Evolutionary conservation across 129 eudicot genomes (phyloP).

Genomic region (Scalesia atractyloides): DNA sequence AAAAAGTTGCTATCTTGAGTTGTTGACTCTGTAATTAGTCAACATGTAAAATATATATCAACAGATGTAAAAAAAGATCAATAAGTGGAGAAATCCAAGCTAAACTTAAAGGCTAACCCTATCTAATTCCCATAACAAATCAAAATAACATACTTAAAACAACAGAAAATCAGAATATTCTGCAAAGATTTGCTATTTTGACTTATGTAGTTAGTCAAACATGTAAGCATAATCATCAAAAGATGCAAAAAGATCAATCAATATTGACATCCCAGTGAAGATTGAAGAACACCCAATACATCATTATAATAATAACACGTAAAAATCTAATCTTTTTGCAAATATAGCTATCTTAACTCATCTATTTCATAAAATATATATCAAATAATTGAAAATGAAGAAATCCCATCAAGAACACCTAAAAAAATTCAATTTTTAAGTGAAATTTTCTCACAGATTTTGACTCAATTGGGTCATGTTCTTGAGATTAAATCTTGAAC

Average conservation of each 20-base stretch:
- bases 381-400: background rate
- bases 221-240: conserved; percentile 17
- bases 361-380: conserved; percentile 20
- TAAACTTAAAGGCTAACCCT: background rate
- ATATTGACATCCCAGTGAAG: conserved; percentile 17
- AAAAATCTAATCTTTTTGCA: background rate
- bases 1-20: conserved; percentile 10
- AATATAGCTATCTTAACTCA: conserved; percentile 14
- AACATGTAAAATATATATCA: conserved; percentile 26
- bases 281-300: conserved; percentile 11
- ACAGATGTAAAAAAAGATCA: conserved; percentile 8
- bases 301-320: background rate
- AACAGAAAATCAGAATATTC: conserved; percentile 27
- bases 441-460: conserved; percentile 6
- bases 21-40: conserved; percentile 30
- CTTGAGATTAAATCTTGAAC: background rate
- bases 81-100: conserved; percentile 10
- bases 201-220: conserved; percentile 16
- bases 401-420: background rate
- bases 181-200: conserved; percentile 23
- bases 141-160: conserved; percentile 16
- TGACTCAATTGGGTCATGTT: background rate
- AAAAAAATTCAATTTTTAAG: background rate
- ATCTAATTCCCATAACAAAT: conserved; percentile 21
- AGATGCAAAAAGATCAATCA: conserved; percentile 25